Evolutionary conservation across 495 filamentous ascomycete species (phyloP).

Genomic region (Penicillium taxi): DNA sequence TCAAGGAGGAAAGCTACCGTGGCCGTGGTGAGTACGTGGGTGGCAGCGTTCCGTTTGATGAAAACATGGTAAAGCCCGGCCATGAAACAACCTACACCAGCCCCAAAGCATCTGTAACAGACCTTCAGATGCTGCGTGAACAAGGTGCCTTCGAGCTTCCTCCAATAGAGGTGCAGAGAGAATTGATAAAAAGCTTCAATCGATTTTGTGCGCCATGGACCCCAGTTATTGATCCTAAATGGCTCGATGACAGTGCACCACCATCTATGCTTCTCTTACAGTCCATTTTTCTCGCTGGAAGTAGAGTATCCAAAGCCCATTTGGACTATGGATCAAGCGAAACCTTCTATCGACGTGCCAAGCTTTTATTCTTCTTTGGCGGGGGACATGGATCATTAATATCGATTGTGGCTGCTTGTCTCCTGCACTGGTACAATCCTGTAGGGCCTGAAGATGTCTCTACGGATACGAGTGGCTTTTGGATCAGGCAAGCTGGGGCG

Average conservation of each 20-base stretch:
- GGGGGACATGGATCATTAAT: slow-evolving; percentile 20
- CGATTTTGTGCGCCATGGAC: slow-evolving; percentile 24
- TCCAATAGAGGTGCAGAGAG: slow-evolving; percentile 17
- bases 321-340: slow-evolving; percentile 24
- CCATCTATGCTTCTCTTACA: slow-evolving; percentile 23
- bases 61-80: slow-evolving; percentile 27
- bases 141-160: slow-evolving; percentile 23
- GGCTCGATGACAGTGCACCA: slow-evolving; percentile 17
- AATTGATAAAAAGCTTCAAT: slow-evolving; percentile 20
- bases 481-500: slow-evolving; percentile 24
- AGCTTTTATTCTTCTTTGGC: slow-evolving; percentile 24
- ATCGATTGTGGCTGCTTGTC: slow-evolving; percentile 24
- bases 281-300: slow-evolving; percentile 21
- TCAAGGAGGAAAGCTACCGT: slow-evolving; percentile 26
- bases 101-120: slow-evolving; percentile 17
- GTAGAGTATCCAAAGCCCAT: slow-evolving; percentile 22
- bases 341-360: slow-evolving; percentile 23
- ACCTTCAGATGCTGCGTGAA: slow-evolving; percentile 23
- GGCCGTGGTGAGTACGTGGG: slow-evolving; percentile 24
- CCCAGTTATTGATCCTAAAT: slow-evolving; percentile 21
- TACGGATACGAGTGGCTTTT: slow-evolving; percentile 25
- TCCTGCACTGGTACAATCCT: slow-evolving; percentile 26
- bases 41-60: slow-evolving; percentile 24
- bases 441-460: slow-evolving; percentile 25
- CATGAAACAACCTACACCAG: slow-evolving; percentile 22